Evolutionary conservation across 1,139 yeast species (phyloP).

Genomic region (Diutina pseudorugosa): DNA sequence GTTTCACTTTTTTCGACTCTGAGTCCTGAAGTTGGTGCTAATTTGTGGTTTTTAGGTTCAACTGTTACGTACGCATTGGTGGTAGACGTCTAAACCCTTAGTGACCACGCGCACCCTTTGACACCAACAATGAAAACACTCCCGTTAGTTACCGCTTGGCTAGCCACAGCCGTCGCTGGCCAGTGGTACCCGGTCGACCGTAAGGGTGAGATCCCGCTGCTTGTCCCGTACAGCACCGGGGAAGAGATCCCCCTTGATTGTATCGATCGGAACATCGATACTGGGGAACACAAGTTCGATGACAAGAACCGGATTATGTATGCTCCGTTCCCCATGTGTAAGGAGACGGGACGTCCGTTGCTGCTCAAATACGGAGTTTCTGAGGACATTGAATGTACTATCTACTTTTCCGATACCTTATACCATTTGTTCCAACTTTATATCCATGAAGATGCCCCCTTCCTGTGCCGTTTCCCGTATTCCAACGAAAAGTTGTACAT

Average conservation of each 20-base stretch:
- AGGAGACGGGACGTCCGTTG: slow-evolving; percentile 52
- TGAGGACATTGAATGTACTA: slow-evolving; percentile 49
- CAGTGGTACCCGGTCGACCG: slow-evolving; percentile 26
- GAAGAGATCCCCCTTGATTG: slow-evolving; percentile 45
- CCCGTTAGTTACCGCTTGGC: not conserved
- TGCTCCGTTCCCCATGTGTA: slow-evolving; percentile 47
- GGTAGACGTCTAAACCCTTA: not conserved
- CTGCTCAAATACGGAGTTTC: slow-evolving; percentile 38
- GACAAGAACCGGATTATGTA: slow-evolving; percentile 45
- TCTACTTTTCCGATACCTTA: slow-evolving; percentile 51
- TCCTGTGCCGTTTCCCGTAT: slow-evolving; percentile 52
- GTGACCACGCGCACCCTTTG: not conserved
- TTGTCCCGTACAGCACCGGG: slow-evolving; percentile 27
- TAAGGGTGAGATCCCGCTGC: slow-evolving; percentile 27
- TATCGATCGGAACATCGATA: slow-evolving; percentile 55
- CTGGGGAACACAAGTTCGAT: slow-evolving; percentile 67
- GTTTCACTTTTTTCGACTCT: too few species aligned
- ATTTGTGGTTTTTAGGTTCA: too few species aligned
- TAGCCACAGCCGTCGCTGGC: slow-evolving; percentile 5
- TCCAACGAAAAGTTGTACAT: slow-evolving; percentile 29
- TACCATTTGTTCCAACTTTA: slow-evolving; percentile 66
- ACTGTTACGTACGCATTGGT: too few species aligned
- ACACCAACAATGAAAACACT: not conserved
- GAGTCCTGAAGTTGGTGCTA: too few species aligned
- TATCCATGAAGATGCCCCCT: slow-evolving; percentile 68